Evolutionary conservation across 495 filamentous ascomycete species (phyloP).

Genomic region (Hyaloscypha finlandica): DNA sequence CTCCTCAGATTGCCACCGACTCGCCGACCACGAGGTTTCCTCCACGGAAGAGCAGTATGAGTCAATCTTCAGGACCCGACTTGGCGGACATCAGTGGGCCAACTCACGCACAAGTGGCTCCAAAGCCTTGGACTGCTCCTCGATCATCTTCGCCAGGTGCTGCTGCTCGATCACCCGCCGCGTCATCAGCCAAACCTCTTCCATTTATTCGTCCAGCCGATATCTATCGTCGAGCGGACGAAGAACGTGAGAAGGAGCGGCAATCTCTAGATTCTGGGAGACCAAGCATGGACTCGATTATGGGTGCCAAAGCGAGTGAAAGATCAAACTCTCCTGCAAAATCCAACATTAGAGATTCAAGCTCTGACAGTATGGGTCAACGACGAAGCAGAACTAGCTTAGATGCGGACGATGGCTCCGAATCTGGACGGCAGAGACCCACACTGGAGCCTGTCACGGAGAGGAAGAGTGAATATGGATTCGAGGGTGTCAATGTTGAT

Average conservation of each 20-base stretch:
- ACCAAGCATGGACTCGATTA: slow-evolving; percentile 45
- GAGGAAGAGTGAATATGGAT: slow-evolving; percentile 58
- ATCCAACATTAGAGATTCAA: slow-evolving; percentile 15
- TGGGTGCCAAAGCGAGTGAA: slow-evolving; percentile 22
- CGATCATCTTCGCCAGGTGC: slow-evolving; percentile 40
- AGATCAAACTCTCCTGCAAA: slow-evolving; percentile 24
- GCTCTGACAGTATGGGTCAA: slow-evolving; percentile 16
- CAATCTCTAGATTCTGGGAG: slow-evolving; percentile 54
- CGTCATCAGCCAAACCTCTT: slow-evolving; percentile 43
- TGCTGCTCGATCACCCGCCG: slow-evolving; percentile 14
- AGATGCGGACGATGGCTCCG: slow-evolving; percentile 33
- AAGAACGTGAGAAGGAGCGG: slow-evolving; percentile 67
- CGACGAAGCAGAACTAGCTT: slow-evolving; percentile 33
- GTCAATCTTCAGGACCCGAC: slow-evolving; percentile 42
- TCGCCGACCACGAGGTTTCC: slow-evolving; percentile 44
- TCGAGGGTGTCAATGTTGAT: slow-evolving; percentile 41
- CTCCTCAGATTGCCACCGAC: slow-evolving; percentile 18
- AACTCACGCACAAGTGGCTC: slow-evolving; percentile 24
- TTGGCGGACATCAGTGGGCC: slow-evolving; percentile 26
- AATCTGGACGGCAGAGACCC: slow-evolving; percentile 37
- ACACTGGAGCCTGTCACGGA: slow-evolving; percentile 58
- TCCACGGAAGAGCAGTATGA: slow-evolving; percentile 62
- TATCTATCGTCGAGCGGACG: slow-evolving; percentile 73
- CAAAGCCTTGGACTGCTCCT: slow-evolving; percentile 33
- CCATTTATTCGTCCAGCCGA: slow-evolving; percentile 76